Conservation (phyloP, 106 monocot genomes). For the Amphibolis antarctica region DNA sequence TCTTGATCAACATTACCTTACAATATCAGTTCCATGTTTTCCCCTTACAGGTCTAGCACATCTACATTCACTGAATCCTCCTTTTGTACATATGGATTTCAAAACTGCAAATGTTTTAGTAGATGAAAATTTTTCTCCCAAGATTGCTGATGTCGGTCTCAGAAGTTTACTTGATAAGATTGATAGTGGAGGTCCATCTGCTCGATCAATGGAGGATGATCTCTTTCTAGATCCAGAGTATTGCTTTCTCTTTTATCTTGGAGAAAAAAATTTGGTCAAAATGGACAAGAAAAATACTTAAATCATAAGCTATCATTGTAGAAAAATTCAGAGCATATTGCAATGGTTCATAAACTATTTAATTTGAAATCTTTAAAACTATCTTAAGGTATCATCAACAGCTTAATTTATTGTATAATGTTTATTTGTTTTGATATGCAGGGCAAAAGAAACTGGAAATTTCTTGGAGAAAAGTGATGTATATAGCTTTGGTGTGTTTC, state of each 20-base stretch:
- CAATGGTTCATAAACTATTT: not conserved
- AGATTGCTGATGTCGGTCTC: conserved; percentile 86
- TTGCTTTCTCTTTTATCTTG: not conserved
- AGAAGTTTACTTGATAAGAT: conserved; percentile 40
- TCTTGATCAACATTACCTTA: not conserved
- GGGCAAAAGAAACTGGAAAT: conserved; percentile 43
- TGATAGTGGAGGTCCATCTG: conserved; percentile 35
- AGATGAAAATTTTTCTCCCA: conserved; percentile 81
- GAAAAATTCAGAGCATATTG: not conserved
- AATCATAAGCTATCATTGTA: no score
- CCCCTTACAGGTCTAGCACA: conserved; percentile 46
- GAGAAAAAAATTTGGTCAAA: not conserved
- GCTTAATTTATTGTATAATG: not conserved
- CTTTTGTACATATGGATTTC: conserved; percentile 69
- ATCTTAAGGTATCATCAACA: not conserved
- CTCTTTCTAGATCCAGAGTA: conserved; percentile 83
- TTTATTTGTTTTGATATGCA: conserved; percentile 12
- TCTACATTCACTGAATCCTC: conserved; percentile 62
- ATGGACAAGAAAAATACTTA: not conserved
- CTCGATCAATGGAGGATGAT: conserved; percentile 30
- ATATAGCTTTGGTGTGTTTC: conserved; percentile 90
- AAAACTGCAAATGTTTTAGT: conserved; percentile 86
- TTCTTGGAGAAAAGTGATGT: conserved; percentile 76
- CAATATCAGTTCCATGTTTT: not conserved
- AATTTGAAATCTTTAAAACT: not conserved